Percentiles rank a stretch among this genome's conserved stretches.
Conservation (phyloP, 306 rosid species). For the Carpinus viminea region DNA sequence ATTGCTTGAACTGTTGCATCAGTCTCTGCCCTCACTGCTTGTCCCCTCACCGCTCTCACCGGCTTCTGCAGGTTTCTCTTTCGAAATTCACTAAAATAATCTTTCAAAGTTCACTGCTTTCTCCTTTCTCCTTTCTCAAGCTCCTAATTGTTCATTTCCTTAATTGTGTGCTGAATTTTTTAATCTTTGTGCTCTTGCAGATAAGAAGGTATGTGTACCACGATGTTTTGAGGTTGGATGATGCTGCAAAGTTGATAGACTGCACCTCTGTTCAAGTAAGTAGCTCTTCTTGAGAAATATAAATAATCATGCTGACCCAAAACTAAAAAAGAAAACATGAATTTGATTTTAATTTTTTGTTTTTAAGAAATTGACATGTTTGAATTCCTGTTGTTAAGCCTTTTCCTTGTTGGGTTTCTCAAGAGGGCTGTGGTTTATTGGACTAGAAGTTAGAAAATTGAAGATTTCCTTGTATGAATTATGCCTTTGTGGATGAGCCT, state of each 20-base stretch:
- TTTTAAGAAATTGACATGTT: not conserved
- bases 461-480: not conserved
- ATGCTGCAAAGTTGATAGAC: conserved; percentile 73
- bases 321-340: not conserved
- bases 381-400: not conserved
- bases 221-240: conserved; percentile 77
- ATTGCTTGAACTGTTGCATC: conserved; percentile 84
- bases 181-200: conserved; percentile 34
- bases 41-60: conserved; percentile 69
- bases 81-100: not conserved
- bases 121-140: not conserved
- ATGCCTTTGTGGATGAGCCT: no score
- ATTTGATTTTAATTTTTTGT: not conserved
- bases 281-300: not conserved
- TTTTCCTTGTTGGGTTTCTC: not conserved
- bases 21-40: conserved; percentile 91
- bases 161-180: not conserved
- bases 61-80: conserved; percentile 72
- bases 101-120: not conserved
- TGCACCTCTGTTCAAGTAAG: conserved; percentile 82
- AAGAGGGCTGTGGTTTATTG: not conserved
- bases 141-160: not conserved
- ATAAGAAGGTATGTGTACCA: conserved; percentile 85
- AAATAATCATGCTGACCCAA: no score
- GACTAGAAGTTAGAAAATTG: not conserved